Evolutionary conservation across 257 asterid species (phyloP).

Genomic region (Linaria vulgaris): DNA sequence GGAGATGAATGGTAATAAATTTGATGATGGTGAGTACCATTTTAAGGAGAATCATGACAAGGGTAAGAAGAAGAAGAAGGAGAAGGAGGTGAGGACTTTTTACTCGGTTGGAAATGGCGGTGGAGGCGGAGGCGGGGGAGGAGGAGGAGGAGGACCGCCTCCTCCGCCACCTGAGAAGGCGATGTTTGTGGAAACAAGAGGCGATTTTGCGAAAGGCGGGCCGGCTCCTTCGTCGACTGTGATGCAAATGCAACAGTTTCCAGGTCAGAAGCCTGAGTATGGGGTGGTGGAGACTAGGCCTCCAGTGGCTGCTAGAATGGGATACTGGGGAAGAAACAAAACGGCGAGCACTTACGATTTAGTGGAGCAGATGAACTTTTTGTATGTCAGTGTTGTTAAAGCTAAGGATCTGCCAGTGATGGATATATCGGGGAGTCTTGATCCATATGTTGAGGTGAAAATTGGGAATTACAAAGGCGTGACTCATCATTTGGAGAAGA

Average conservation of each 20-base stretch:
- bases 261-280: background rate
- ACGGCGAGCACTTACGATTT: conserved; percentile 71
- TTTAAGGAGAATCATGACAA: conserved; percentile 31
- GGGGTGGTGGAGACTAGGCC: conserved; percentile 18
- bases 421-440: conserved; percentile 62
- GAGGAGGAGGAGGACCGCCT: no score
- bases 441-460: conserved; percentile 77
- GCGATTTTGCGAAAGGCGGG: no score
- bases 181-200: no score
- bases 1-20: conserved; percentile 34
- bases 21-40: conserved; percentile 25
- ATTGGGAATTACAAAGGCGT: conserved; percentile 74
- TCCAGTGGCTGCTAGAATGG: conserved; percentile 45
- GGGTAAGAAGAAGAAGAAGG: conserved; percentile 53
- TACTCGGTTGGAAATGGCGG: conserved; percentile 28
- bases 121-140: no score
- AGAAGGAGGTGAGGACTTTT: conserved; percentile 54
- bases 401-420: conserved; percentile 62
- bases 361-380: conserved; percentile 80
- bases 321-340: conserved; percentile 60
- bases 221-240: background rate
- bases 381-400: conserved; percentile 74
- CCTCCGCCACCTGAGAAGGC: no score
- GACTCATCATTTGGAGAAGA: conserved; percentile 63
- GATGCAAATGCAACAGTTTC: background rate